Base-by-base conservation (phyloP, 768 basidiomycete genomes). In the Naematelia encephala region DNA sequence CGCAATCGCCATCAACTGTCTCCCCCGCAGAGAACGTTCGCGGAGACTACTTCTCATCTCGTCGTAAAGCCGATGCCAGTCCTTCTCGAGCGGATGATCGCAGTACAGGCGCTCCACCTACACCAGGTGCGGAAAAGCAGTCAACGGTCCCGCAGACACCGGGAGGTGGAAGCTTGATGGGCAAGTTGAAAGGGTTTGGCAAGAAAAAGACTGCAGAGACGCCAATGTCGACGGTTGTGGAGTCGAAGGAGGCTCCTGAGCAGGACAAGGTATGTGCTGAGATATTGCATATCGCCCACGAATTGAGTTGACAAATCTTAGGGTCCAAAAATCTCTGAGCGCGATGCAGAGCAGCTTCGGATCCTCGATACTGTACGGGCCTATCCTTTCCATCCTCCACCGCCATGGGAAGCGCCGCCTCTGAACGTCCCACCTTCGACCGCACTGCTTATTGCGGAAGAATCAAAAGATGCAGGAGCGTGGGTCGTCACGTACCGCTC, bases 401-500 rank as follows among this genome's bases (percentile, higher is more conserved):
- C 84, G 0, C 82, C 85, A 2, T 76, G 76, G 44, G 94, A 98
- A 46, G 86, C 84, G 0, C 94, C 94, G 0, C 80, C 81, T 0
- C 76, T 89, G 23, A 60, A 77, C 10, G 81, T 88, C 34, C 84
- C 87, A 1, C 74, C 82, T 0, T 79, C 83, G 54, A 86, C 87
- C 44, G 80, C 82, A 0, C 73, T 98, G 27, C 78, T 88, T 60
- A 87, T 99, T 46, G 86, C 88, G 1, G 91, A 94, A 71, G 92
- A 94, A 73, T 69, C 74, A 0, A 67, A 74, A 42, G 79, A 78
- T 48, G 77, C 79, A 3, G 86, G 86, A 25, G 80, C 80, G 0
- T 93, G 88, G 84, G 82, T 81, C 1, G 86, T 84, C 1, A 78
- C 90, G 1, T 97, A 93, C 70, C 82, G 90, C 29, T 86, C 90